These are phyloP conservation scores for Alternaria triticina DNA, from an alignment of 2,329 filamentous ascomycete species.

Conservation along the genomic window DNA sequence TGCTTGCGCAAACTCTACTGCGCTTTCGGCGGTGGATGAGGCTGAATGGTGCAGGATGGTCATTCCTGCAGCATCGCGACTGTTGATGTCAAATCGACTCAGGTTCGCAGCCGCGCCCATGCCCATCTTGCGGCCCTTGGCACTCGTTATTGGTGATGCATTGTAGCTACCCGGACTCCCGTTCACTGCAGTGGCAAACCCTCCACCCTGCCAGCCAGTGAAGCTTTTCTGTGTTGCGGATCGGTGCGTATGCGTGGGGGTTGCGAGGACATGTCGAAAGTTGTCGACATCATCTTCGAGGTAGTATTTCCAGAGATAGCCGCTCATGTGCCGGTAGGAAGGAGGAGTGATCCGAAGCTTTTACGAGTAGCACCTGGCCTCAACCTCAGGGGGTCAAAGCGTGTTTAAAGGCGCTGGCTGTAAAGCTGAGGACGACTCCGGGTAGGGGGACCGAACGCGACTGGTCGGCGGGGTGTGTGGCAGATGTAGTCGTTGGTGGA, in stretches of 20 bases:
- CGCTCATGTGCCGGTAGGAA: slow-evolving; percentile 76
- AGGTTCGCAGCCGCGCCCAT: slow-evolving; percentile 48
- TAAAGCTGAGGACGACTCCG: slow-evolving; percentile 58
- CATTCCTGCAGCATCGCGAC: slow-evolving; percentile 79
- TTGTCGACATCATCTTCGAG: slow-evolving; percentile 97
- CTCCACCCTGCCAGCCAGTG: slow-evolving; percentile 42
- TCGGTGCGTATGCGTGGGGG: slow-evolving; percentile 66
- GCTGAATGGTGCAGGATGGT: slow-evolving; percentile 86
- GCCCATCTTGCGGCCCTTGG: slow-evolving; percentile 42
- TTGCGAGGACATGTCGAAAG: slow-evolving; percentile 87
- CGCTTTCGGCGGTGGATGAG: slow-evolving; percentile 73
- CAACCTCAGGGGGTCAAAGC: slow-evolving; percentile 86
- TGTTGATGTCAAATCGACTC: slow-evolving; percentile 77
- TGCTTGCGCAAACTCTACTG: slow-evolving; percentile 76
- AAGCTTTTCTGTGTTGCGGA: slow-evolving; percentile 60
- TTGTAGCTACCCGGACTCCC: slow-evolving; percentile 56
- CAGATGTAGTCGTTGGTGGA: slow-evolving; percentile 14
- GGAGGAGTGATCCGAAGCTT: slow-evolving; percentile 56
- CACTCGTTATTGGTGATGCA: slow-evolving; percentile 52
- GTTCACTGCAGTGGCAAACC: slow-evolving; percentile 42
- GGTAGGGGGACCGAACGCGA: slow-evolving; percentile 27
- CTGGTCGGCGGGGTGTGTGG: slow-evolving; percentile 26
- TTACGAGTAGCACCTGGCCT: slow-evolving; percentile 79
- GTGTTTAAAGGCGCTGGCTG: slow-evolving; percentile 78
- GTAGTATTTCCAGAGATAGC: slow-evolving; percentile 94